Percentiles rank a stretch among this genome's conserved stretches.
These are phyloP conservation scores for Saururus chinensis DNA, from an alignment of 164 flowering plant species.

Conservation along the genomic window DNA sequence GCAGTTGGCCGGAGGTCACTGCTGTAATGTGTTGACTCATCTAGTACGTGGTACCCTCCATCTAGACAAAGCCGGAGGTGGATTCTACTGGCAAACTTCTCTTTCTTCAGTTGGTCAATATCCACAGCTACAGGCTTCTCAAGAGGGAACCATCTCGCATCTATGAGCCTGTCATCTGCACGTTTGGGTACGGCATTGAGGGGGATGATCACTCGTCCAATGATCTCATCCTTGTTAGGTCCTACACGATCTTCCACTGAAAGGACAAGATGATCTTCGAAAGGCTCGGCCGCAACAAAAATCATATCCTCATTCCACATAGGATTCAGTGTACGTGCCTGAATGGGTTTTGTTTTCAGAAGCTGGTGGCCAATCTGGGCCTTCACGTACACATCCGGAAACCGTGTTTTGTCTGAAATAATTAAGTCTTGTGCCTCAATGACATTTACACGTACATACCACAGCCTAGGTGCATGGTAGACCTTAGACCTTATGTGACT, in stretches of 20 bases:
- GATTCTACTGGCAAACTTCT: slow-evolving; percentile 63
- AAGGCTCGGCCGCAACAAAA: slow-evolving; percentile 91
- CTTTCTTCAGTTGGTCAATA: slow-evolving; percentile 71
- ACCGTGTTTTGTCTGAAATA: slow-evolving; percentile 53
- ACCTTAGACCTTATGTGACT: slow-evolving; percentile 72
- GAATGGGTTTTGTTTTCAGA: slow-evolving; percentile 56
- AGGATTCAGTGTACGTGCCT: slow-evolving; percentile 48
- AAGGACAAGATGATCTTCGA: slow-evolving; percentile 73
- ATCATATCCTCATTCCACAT: slow-evolving; percentile 85
- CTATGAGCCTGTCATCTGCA: slow-evolving; percentile 74
- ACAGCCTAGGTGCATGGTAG: slow-evolving; percentile 78
- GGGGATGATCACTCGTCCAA: slow-evolving; percentile 71
- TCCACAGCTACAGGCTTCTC: slow-evolving; percentile 70
- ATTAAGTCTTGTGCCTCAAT: slow-evolving; percentile 89
- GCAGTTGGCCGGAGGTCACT: slow-evolving; percentile 94
- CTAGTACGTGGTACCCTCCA: slow-evolving; percentile 96
- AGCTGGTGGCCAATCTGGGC: slow-evolving; percentile 78
- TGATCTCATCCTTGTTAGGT: slow-evolving; percentile 77
- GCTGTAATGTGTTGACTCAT: slow-evolving; percentile 85
- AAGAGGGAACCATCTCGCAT: slow-evolving; percentile 69
- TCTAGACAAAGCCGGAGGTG: slow-evolving; percentile 77
- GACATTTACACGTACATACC: slow-evolving; percentile 85
- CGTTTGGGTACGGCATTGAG: slow-evolving; percentile 54
- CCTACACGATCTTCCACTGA: slow-evolving; percentile 79
- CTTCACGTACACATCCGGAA: slow-evolving; percentile 70